Base-by-base conservation (phyloP, 331 rosid species). In the Malus hybrid region DNA sequence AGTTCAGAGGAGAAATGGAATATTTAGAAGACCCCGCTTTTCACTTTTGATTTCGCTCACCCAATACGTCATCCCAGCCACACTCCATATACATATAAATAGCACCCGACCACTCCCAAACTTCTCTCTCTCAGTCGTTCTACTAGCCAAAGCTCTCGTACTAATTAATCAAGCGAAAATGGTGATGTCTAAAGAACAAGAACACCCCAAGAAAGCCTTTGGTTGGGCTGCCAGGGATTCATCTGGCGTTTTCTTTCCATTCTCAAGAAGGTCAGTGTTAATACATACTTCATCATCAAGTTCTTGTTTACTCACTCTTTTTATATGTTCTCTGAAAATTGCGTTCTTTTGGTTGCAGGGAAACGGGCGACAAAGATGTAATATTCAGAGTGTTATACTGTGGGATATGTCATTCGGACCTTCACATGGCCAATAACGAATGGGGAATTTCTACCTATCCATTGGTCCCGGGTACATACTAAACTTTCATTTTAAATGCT, bases 331-430 rank as follows among this genome's bases (percentile, higher is more conserved):
- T 50, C 56, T 50, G 2, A 50, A 15, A 50, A 15, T 15, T 50
- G 0, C 6, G 3, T 50, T 50, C n/a, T 50, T 13, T 50, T 53
- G 12, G n/a, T 12, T 42, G 68, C 84, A 89, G 97, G 79, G 80
- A 79, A 76, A 78, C 89, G 0, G 89, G 89, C 13, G 88, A 86
- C 46, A 88, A 84, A 18, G 94, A 89, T 24, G 87, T 91, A 32
- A 61, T 78, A 6, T 83, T 89, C 66, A 84, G 79, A 62, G 91
- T 91, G 53, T 46, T 91, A 32, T 89, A 80, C 12, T 86, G 90
- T 73, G 97, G 93, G 5, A 66, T 91, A 52, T 89, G 95, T 64
- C 89, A 89, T 79, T 33, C 91, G 0, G 95, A 91, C 14, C 89
- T 89, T 18, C 89, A 89, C 79, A 55, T 24, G 75, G 0, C 44